phyloP scores from a whole-genome alignment of 2,329 filamentous ascomycete genomes.

The Ceratocystis lukuohia region DNA sequence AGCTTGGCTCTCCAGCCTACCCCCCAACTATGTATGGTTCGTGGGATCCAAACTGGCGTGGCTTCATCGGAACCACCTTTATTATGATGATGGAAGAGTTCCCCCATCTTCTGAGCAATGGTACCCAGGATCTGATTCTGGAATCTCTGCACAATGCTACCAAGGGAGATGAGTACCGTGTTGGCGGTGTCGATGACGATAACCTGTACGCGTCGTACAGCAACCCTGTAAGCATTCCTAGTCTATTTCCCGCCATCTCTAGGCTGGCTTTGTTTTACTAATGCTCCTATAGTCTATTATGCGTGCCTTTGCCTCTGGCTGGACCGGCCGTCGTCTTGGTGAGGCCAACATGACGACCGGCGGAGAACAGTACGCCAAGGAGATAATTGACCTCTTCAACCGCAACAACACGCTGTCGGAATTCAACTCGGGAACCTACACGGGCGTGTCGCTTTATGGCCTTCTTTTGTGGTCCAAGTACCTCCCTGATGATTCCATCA shows the following conservation, averaged over 20 bases:
- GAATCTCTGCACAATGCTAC: slow-evolving; percentile 42
- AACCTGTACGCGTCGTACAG: slow-evolving; percentile 51
- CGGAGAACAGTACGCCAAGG: slow-evolving; percentile 42
- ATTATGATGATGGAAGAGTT: slow-evolving; percentile 48
- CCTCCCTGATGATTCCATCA: slow-evolving; percentile 38
- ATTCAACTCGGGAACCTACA: slow-evolving; percentile 50
- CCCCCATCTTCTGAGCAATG: slow-evolving; percentile 30
- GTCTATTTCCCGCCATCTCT: not conserved
- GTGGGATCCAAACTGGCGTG: slow-evolving; percentile 53
- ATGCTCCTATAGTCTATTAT: slow-evolving; percentile 34
- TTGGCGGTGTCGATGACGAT: slow-evolving; percentile 45
- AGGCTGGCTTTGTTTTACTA: slow-evolving; percentile 9
- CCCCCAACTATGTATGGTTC: slow-evolving; percentile 39
- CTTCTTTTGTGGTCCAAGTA: slow-evolving; percentile 49
- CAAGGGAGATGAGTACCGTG: slow-evolving; percentile 46
- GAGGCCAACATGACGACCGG: slow-evolving; percentile 46
- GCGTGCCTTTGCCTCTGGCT: slow-evolving; percentile 47
- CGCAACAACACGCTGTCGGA: slow-evolving; percentile 44
- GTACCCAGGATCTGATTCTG: slow-evolving; percentile 33
- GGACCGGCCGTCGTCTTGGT: slow-evolving; percentile 40
- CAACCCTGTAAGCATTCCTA: slow-evolving; percentile 33
- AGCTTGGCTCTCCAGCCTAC: slow-evolving; percentile 39
- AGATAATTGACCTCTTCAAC: slow-evolving; percentile 44
- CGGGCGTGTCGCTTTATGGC: slow-evolving; percentile 46
- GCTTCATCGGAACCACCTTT: slow-evolving; percentile 46